A percentile compares a stretch with the other conserved stretches of the same genome.
Conservation (phyloP, 306 rosid species). For the Lablab purpureus region DNA sequence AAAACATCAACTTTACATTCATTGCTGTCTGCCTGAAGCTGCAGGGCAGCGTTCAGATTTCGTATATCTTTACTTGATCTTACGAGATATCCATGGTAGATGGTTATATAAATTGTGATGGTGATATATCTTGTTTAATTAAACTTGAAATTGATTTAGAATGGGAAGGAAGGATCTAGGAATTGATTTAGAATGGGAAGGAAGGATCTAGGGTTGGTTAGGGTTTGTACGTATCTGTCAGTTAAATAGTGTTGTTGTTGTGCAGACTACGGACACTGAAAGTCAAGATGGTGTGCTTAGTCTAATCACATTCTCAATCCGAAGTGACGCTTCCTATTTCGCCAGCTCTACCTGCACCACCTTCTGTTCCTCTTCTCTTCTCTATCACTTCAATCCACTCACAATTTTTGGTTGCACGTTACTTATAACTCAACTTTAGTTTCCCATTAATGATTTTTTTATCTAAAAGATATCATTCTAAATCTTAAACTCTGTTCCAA, state of each 20-base stretch:
- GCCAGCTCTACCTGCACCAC: background rate
- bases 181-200: background rate
- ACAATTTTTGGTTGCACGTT: background rate
- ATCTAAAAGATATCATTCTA: too few species aligned
- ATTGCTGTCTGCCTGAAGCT: slow-evolving; percentile 19
- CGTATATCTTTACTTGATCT: background rate
- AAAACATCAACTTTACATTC: background rate
- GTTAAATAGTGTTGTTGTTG: slow-evolving; percentile 13
- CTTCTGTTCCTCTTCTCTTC: background rate
- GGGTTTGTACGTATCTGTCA: slow-evolving; percentile 11
- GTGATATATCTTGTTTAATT: background rate
- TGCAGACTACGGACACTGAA: slow-evolving; percentile 39
- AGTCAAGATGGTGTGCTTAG: slow-evolving; percentile 38
- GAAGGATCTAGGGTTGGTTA: slow-evolving; percentile 27
- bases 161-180: background rate
- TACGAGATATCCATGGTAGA: background rate
- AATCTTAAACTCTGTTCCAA: too few species aligned
- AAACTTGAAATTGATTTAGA: background rate
- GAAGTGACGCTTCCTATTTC: slow-evolving; percentile 45
- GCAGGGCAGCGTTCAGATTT: slow-evolving; percentile 25
- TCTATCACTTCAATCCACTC: background rate
- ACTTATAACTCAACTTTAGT: background rate
- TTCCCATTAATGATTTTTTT: background rate
- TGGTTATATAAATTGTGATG: too few species aligned
- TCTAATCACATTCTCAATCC: slow-evolving; percentile 36